Evolutionary conservation across 345 rosid genomes (phyloP).

Genomic region (Orychophragmus violaceus): DNA sequence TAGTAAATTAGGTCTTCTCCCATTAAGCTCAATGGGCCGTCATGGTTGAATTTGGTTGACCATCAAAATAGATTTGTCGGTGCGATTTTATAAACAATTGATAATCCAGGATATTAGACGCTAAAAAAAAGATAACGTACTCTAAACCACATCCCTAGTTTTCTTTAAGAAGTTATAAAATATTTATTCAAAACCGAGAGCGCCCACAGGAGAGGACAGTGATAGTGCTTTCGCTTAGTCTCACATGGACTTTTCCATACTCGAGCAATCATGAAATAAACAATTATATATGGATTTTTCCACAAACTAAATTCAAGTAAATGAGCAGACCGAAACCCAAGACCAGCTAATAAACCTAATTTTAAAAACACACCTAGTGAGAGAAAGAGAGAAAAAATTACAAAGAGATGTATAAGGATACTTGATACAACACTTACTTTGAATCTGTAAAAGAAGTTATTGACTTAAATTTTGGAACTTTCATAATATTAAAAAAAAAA

Average conservation of each 20-base stretch:
- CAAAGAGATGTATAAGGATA: neutral
- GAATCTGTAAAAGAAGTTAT: too few species aligned
- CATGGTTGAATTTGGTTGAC: constrained; percentile 3
- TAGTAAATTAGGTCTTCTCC: constrained; percentile 17
- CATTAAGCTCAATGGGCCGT: constrained; percentile 7
- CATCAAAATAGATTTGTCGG: neutral
- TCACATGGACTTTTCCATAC: constrained; percentile 11
- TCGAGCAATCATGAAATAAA: neutral
- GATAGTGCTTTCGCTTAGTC: neutral
- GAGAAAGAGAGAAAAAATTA: neutral
- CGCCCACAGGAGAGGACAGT: constrained; percentile 21
- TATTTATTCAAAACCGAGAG: constrained; percentile 24
- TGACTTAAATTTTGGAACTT: too few species aligned
- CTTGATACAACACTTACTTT: neutral
- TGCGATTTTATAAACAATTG: neutral
- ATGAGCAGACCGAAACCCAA: neutral
- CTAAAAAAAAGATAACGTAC: constrained; percentile 3
- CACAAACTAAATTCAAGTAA: neutral
- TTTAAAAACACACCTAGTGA: neutral
- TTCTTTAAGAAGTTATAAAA: neutral
- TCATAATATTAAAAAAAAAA: too few species aligned
- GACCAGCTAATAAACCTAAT: neutral
- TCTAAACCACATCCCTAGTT: neutral
- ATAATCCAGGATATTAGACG: neutral
- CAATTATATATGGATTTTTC: neutral